Evolutionary conservation across 495 filamentous ascomycete species (phyloP).

Genomic region (Thermochaetoides thermophila): DNA sequence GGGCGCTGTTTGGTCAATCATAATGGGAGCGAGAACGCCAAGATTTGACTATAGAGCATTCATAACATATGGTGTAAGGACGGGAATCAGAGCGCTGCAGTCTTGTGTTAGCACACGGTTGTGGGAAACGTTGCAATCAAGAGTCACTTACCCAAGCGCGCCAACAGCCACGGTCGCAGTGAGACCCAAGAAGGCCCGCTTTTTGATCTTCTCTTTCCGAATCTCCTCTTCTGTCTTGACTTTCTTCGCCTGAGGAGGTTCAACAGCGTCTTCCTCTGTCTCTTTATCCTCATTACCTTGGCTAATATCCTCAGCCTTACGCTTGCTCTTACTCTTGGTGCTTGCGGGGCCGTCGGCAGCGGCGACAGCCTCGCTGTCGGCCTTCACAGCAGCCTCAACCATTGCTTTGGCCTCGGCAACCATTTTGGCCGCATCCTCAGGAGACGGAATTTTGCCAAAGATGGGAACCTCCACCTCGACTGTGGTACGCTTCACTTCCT

Average conservation of each 20-base stretch:
- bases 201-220: constrained; percentile 68
- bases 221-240: constrained; percentile 60
- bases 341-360: constrained; percentile 11
- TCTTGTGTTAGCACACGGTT: constrained; percentile 3
- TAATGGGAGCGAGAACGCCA: neutral
- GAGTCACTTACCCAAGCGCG: constrained; percentile 62
- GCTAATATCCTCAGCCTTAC: constrained; percentile 65
- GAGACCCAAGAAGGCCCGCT: constrained; percentile 69
- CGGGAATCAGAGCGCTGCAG: constrained; percentile 24
- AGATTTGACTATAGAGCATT: constrained; percentile 22
- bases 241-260: constrained; percentile 51
- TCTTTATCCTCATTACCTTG: constrained; percentile 25
- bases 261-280: constrained; percentile 35
- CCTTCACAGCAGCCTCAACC: constrained; percentile 64
- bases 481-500: constrained; percentile 57
- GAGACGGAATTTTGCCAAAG: constrained; percentile 51
- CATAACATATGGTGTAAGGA: constrained; percentile 41
- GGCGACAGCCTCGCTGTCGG: constrained; percentile 24
- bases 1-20: no score
- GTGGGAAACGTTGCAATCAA: neutral
- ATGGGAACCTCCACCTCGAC: constrained; percentile 56
- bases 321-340: constrained; percentile 43
- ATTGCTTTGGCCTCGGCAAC: constrained; percentile 76
- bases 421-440: constrained; percentile 64
- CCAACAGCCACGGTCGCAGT: constrained; percentile 53